A percentile compares a stretch with the other conserved stretches of the same genome.
Evolutionary conservation across 2,329 filamentous ascomycete genomes (phyloP).

Genomic region (Aspergillus novoparasiticus): DNA sequence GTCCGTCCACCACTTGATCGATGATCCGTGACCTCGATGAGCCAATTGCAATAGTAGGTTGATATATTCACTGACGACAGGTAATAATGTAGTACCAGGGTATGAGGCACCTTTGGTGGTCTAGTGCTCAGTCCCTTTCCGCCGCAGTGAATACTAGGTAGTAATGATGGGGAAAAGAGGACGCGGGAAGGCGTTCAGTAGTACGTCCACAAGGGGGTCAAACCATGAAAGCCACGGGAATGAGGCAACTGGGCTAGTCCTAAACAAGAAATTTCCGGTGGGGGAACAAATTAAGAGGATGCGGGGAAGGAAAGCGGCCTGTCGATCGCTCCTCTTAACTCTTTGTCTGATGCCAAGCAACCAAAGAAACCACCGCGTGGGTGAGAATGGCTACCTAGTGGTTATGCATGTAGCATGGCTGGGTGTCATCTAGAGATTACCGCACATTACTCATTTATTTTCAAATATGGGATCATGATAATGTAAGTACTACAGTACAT

Average conservation of each 20-base stretch:
- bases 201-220: background rate
- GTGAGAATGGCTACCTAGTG: background rate
- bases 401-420: background rate
- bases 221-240: conserved; percentile 10
- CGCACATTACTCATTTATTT: background rate
- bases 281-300: conserved; percentile 19
- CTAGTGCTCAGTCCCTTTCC: background rate
- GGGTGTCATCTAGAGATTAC: background rate
- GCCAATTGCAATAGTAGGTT: background rate
- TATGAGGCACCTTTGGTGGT: background rate
- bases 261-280: conserved; percentile 32
- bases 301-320: conserved; percentile 15
- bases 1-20: conserved; percentile 9
- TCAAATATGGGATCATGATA: background rate
- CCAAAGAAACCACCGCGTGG: background rate
- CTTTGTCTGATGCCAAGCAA: background rate
- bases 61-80: too few relatives aligned
- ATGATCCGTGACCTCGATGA: background rate
- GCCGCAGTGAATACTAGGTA: background rate
- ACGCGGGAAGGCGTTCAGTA: background rate
- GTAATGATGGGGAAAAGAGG: background rate
- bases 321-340: conserved; percentile 15
- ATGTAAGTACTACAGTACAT: background rate
- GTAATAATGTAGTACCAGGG: background rate
- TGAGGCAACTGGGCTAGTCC: conserved; percentile 10